Conservation (phyloP, 2,329 filamentous ascomycete species). For the Leptographium galeiforme region DNA sequence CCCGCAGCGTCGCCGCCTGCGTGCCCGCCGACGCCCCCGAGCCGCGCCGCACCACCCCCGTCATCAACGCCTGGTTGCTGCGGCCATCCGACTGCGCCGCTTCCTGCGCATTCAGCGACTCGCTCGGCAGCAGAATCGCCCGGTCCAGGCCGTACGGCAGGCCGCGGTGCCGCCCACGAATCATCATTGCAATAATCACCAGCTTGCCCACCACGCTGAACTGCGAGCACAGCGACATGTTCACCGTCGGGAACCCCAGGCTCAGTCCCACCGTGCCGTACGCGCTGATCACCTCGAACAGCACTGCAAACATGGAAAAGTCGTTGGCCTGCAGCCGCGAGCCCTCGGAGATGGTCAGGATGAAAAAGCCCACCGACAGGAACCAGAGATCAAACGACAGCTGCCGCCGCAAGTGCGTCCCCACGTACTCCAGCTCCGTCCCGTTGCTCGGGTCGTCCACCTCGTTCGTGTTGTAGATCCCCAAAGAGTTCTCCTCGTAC, state of each 20-base stretch:
- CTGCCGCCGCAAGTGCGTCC: constrained; percentile 81
- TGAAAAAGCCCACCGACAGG: constrained; percentile 83
- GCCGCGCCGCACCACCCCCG: constrained; percentile 21
- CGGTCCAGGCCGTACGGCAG: constrained; percentile 53
- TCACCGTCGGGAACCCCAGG: constrained; percentile 62
- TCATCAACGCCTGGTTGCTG: constrained; percentile 9
- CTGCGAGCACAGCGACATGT: constrained; percentile 71
- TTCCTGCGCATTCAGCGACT: constrained; percentile 40
- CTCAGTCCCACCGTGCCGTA: constrained; percentile 91
- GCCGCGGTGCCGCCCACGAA: constrained; percentile 55
- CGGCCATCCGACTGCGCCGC: constrained; percentile 19
- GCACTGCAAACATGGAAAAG: constrained; percentile 54
- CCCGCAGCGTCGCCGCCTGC: constrained; percentile 13
- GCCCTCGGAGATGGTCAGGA: constrained; percentile 83
- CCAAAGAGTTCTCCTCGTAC: constrained; percentile 81
- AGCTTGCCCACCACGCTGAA: constrained; percentile 64
- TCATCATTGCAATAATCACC: constrained; percentile 55
- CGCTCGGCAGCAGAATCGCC: constrained; percentile 45
- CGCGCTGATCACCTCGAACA: constrained; percentile 81
- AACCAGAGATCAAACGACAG: constrained; percentile 98
- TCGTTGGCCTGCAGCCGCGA: constrained; percentile 45
- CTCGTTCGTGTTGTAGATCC: constrained; percentile 49
- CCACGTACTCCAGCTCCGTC: constrained; percentile 67
- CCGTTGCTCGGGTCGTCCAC: constrained; percentile 34
- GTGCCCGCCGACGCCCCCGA: constrained; percentile 22